Conservation (phyloP, 257 asterid genomes). For the Solanum gandarillasii region DNA sequence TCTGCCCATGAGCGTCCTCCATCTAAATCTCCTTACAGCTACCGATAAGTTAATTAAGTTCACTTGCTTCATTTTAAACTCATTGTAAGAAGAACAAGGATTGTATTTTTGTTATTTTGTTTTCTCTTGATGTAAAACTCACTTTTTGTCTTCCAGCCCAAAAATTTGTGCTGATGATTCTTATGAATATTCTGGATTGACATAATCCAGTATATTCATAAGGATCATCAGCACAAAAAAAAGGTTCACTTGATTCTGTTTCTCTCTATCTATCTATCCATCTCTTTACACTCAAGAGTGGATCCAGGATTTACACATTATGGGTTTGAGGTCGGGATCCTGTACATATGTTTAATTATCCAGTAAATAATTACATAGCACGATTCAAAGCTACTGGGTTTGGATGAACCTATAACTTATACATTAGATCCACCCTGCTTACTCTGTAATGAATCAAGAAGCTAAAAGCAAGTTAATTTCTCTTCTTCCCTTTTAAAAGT, state of each 20-base stretch:
- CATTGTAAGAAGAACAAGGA: background rate
- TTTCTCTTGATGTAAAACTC: background rate
- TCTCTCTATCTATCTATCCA: background rate
- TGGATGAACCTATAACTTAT: background rate
- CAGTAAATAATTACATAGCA: background rate
- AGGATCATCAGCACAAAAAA: background rate
- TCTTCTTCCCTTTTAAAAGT: background rate
- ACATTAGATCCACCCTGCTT: background rate
- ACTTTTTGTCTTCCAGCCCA: background rate
- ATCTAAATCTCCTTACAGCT: background rate
- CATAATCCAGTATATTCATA: no score
- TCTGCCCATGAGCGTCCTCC: background rate
- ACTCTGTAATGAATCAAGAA: background rate
- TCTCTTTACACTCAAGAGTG: background rate
- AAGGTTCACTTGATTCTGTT: background rate
- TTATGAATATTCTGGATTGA: background rate
- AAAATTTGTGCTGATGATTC: background rate
- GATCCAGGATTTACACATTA: background rate
- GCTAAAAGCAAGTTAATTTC: background rate
- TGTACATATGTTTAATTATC: background rate
- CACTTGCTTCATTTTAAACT: background rate
- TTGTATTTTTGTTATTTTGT: background rate
- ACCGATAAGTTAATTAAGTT: background rate
- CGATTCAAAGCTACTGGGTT: background rate
- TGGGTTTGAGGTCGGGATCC: background rate